These are phyloP conservation scores for Trichothecium sympodiale DNA, from an alignment of 2,329 filamentous ascomycete species.

Conservation along the genomic window DNA sequence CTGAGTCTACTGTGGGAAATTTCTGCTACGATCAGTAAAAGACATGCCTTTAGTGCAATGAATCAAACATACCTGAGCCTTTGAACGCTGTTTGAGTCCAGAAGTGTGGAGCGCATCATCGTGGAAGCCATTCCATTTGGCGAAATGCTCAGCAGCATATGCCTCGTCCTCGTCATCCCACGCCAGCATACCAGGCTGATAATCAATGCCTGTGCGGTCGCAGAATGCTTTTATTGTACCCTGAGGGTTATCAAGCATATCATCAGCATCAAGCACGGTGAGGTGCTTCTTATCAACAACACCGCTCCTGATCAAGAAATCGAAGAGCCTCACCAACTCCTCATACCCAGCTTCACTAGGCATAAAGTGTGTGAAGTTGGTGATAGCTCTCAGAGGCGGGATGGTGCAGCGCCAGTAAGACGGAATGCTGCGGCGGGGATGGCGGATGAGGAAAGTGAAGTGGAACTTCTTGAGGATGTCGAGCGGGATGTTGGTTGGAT, in stretches of 20 bases:
- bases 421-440: conserved; percentile 83
- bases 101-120: conserved; percentile 84
- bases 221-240: conserved; percentile 71
- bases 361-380: conserved; percentile 80
- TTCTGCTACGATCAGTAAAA: conserved; percentile 34
- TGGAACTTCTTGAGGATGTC: conserved; percentile 71
- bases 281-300: conserved; percentile 65
- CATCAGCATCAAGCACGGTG: conserved; percentile 87
- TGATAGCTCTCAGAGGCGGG: conserved; percentile 70
- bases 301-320: conserved; percentile 61
- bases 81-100: conserved; percentile 58
- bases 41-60: too few relatives aligned
- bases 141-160: conserved; percentile 65
- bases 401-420: conserved; percentile 92
- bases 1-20: conserved; percentile 50
- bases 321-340: conserved; percentile 78
- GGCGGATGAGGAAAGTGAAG: conserved; percentile 93
- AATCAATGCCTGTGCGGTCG: conserved; percentile 68
- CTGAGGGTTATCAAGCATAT: conserved; percentile 76
- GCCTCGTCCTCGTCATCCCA: conserved; percentile 74
- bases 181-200: conserved; percentile 63
- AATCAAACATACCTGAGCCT: conserved; percentile 43
- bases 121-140: conserved; percentile 96
- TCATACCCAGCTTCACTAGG: conserved; percentile 81
- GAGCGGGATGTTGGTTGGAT: conserved; percentile 76